These are phyloP conservation scores for Melampsora larici-populina DNA, from an alignment of 1,284 basidiomycete genomes.

Conservation along the genomic window DNA sequence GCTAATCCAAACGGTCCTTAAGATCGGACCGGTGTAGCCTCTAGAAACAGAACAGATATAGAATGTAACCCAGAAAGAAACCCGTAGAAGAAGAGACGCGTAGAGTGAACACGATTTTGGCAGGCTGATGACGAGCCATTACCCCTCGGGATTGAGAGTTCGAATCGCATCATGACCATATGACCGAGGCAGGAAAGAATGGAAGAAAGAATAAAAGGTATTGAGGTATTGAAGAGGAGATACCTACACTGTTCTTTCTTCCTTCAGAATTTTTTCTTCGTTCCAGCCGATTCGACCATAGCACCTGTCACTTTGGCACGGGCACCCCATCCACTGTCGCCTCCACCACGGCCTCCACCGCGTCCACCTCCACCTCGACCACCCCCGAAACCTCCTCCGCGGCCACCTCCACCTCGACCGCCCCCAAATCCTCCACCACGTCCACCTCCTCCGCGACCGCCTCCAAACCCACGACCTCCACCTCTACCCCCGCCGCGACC, in stretches of 20 bases:
- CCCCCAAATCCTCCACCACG: conserved; percentile 51
- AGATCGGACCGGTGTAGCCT: too few relatives aligned
- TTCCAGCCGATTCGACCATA: conserved; percentile 31
- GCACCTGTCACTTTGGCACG: conserved; percentile 36
- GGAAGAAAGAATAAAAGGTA: background rate
- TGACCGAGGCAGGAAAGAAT: background rate
- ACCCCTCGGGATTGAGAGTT: background rate
- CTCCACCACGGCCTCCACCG: conserved; percentile 54
- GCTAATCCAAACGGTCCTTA: too few relatives aligned
- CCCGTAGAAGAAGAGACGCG: background rate
- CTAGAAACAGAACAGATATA: too few relatives aligned
- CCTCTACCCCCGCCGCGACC: conserved; percentile 58
- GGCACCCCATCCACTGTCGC: conserved; percentile 45
- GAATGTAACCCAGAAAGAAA: background rate
- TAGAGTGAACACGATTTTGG: background rate
- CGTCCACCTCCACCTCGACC: conserved; percentile 52
- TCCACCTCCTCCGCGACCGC: conserved; percentile 46
- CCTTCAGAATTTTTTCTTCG: conserved; percentile 36
- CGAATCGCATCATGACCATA: background rate
- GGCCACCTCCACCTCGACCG: background rate
- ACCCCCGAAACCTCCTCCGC: conserved; percentile 25
- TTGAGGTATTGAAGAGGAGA: background rate
- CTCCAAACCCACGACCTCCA: conserved; percentile 46
- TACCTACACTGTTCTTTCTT: background rate
- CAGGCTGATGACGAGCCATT: background rate